phyloP scores from a whole-genome alignment of 495 filamentous ascomycete genomes.

The Xylaria telfairii region DNA sequence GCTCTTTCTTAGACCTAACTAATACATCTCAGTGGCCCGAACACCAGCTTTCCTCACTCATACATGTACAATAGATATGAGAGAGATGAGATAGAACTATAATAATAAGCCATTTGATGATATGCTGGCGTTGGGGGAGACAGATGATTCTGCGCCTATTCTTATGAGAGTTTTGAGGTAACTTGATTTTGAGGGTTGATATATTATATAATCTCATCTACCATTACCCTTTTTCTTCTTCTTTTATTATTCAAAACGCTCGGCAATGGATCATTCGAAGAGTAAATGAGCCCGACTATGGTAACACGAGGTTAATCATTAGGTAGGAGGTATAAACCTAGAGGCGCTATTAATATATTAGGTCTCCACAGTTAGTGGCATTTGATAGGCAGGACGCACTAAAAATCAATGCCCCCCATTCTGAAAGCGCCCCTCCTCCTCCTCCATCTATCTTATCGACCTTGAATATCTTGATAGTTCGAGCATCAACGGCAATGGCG shows the following conservation, averaged over 20 bases:
- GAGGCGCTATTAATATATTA: no score
- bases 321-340: neutral
- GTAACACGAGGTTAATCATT: neutral
- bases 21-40: neutral
- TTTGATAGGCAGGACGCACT: no score
- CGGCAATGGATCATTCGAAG: neutral
- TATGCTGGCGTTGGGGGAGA: neutral
- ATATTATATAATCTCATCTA: neutral
- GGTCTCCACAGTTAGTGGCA: no score
- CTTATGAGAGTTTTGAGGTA: neutral
- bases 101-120: neutral
- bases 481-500: conserved; percentile 8
- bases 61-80: neutral
- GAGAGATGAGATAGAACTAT: neutral
- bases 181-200: neutral
- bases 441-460: conserved; percentile 28
- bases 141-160: no score
- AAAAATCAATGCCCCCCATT: conserved; percentile 33
- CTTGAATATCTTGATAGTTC: conserved; percentile 9
- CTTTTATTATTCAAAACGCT: no score
- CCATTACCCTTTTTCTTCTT: neutral
- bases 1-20: neutral
- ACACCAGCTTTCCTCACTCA: neutral
- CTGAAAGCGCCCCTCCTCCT: conserved; percentile 30
- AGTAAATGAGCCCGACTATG: neutral